A percentile compares a stretch with the other conserved stretches of the same genome.
Conservation (phyloP, 805 yeast genomes). For the Yarrowia sp. region DNA sequence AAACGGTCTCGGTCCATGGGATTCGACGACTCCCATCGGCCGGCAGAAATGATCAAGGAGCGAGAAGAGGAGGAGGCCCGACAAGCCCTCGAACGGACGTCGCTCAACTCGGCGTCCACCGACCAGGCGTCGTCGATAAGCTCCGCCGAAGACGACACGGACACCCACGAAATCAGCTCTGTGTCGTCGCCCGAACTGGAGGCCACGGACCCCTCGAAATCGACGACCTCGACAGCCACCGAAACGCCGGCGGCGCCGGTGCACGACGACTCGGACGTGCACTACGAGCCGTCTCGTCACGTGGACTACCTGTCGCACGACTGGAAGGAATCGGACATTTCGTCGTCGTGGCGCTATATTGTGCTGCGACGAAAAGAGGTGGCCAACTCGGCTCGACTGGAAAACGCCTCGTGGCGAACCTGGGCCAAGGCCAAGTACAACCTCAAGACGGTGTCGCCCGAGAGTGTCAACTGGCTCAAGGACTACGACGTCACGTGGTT, state of each 20-base stretch:
- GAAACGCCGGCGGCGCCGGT: slow-evolving; percentile 26
- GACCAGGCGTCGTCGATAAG: slow-evolving; percentile 16
- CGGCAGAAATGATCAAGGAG: slow-evolving; percentile 24
- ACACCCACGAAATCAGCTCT: slow-evolving; percentile 21
- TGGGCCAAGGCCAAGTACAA: slow-evolving; percentile 81
- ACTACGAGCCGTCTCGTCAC: slow-evolving; percentile 78
- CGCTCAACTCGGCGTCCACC: not conserved
- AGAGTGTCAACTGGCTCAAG: slow-evolving; percentile 90
- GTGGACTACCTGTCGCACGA: slow-evolving; percentile 94
- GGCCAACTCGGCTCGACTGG: slow-evolving; percentile 75
- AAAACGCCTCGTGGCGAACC: slow-evolving; percentile 90
- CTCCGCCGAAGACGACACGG: slow-evolving; percentile 21
- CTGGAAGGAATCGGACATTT: slow-evolving; percentile 93
- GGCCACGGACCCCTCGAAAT: slow-evolving; percentile 31
- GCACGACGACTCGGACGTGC: slow-evolving; percentile 73
- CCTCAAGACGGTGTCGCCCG: slow-evolving; percentile 79
- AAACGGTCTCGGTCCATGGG: slow-evolving; percentile 26
- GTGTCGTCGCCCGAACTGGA: slow-evolving; percentile 32
- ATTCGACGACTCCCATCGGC: slow-evolving; percentile 26
- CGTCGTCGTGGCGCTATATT: slow-evolving; percentile 93
- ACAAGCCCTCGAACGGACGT: slow-evolving; percentile 13
- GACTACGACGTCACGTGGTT: slow-evolving; percentile 98
- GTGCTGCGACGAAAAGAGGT: slow-evolving; percentile 78
- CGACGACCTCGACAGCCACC: not conserved
- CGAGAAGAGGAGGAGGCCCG: slow-evolving; percentile 22